A percentile compares a stretch with the other conserved stretches of the same genome.
phyloP scores from a whole-genome alignment of 768 basidiomycete species.

The Russula ochroleuca region DNA sequence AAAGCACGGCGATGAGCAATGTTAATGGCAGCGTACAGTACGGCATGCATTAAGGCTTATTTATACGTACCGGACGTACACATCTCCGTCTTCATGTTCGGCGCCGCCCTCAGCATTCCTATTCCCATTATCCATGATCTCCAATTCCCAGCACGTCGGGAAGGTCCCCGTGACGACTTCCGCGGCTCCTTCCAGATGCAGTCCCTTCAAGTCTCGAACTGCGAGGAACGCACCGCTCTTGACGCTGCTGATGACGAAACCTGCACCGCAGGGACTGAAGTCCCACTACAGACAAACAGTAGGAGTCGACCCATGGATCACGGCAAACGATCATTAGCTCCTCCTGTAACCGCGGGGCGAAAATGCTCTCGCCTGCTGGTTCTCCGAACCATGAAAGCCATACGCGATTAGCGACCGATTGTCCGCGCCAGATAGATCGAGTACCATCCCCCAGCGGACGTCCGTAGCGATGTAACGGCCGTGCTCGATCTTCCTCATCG shows the following conservation, averaged over 20 bases:
- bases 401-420: slow-evolving; percentile 22
- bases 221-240: slow-evolving; percentile 6
- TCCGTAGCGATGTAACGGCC: slow-evolving; percentile 26
- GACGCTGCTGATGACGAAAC: slow-evolving; percentile 19
- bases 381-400: slow-evolving; percentile 25
- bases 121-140: slow-evolving; percentile 21
- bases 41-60: background rate
- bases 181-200: background rate
- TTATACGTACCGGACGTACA: slow-evolving; percentile 22
- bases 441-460: slow-evolving; percentile 25
- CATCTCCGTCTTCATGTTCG: slow-evolving; percentile 17
- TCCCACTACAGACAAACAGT: slow-evolving; percentile 13
- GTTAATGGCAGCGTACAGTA: too few species aligned
- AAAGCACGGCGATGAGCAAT: background rate
- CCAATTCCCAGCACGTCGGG: slow-evolving; percentile 28
- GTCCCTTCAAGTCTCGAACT: slow-evolving; percentile 13
- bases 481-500: slow-evolving; percentile 17
- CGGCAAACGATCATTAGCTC: background rate
- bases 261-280: slow-evolving; percentile 17
- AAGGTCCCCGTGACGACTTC: slow-evolving; percentile 19
- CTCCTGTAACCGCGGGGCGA: background rate
- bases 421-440: slow-evolving; percentile 26
- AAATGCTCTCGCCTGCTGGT: slow-evolving; percentile 23
- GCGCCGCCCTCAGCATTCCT: slow-evolving; percentile 5
- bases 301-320: background rate